Percentiles rank a stretch among this genome's conserved stretches.
These are phyloP conservation scores for Pseudonitzschia pungens DNA, from an alignment of 108 stramenopile species.

Conservation along the genomic window DNA sequence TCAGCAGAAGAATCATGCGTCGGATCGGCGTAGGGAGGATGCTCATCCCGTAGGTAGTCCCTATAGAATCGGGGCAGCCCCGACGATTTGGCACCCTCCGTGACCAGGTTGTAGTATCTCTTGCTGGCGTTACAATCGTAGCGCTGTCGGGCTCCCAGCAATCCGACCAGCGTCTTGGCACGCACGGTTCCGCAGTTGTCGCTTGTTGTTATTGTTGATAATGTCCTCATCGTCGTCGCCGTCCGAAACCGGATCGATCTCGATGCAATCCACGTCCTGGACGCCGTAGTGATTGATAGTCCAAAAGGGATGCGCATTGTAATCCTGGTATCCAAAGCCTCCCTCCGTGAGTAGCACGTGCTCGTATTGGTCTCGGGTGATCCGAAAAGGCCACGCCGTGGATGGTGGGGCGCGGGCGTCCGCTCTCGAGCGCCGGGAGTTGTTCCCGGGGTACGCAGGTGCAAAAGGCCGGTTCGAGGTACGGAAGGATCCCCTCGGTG, in stretches of 20 bases:
- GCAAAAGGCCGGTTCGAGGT: constrained; percentile 2
- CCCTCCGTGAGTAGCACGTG: constrained; percentile 5
- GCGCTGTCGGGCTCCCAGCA: background rate
- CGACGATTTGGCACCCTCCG: background rate
- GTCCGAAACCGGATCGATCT: background rate
- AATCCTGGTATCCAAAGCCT: constrained; percentile 6
- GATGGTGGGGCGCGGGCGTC: background rate
- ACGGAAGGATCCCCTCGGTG: background rate
- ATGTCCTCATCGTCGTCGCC: background rate
- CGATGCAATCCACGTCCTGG: background rate
- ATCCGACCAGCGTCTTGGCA: constrained; percentile 1
- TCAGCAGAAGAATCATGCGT: background rate
- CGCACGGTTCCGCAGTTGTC: background rate
- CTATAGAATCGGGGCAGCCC: background rate
- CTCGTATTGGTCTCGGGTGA: constrained; percentile 4
- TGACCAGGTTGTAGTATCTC: constrained; percentile 1
- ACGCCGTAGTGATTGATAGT: background rate
- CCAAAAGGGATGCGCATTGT: background rate
- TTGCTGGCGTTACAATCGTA: constrained; percentile 11
- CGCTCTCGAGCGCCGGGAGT: background rate
- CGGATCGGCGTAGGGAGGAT: background rate
- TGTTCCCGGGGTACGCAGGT: background rate
- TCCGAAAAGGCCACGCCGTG: constrained; percentile 13
- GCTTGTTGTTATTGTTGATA: background rate
- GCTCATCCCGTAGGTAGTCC: background rate